Percentiles rank a stretch among this genome's conserved stretches.
phyloP scores from a whole-genome alignment of 352 stramenopile genomes.

The Pythium myriotylum region DNA sequence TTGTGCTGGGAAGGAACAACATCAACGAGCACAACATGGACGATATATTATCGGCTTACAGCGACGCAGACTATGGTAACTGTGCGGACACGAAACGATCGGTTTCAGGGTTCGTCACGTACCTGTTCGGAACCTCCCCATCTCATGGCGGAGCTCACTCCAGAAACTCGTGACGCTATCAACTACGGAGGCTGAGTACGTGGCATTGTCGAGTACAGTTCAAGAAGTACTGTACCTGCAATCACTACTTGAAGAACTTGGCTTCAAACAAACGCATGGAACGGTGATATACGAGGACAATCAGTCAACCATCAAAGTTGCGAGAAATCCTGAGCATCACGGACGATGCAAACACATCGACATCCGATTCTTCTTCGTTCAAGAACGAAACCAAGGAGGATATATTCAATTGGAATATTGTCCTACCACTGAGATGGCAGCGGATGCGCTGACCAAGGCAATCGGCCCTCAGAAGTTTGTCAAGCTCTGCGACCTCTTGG shows the following conservation, averaged over 20 bases:
- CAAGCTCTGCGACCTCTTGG: not conserved
- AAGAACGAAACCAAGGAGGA: not conserved
- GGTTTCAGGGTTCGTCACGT: constrained; percentile 12
- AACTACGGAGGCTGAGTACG: constrained; percentile 12
- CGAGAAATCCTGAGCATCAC: constrained; percentile 13
- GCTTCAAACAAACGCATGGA: not conserved
- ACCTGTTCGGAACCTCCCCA: constrained; percentile 4
- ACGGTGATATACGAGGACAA: constrained; percentile 14
- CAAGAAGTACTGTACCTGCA: constrained; percentile 17
- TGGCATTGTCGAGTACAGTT: not conserved
- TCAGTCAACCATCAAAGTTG: constrained; percentile 1
- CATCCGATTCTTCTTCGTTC: constrained; percentile 16
- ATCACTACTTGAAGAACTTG: not conserved
- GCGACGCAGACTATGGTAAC: constrained; percentile 4
- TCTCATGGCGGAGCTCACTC: constrained; percentile 11
- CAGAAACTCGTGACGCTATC: constrained; percentile 14
- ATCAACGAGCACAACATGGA: not conserved
- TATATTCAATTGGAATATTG: constrained; percentile 9
- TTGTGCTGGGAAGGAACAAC: not conserved
- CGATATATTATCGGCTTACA: constrained; percentile 4
- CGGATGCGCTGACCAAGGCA: constrained; percentile 15
- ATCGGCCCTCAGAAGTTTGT: not conserved
- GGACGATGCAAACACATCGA: constrained; percentile 17
- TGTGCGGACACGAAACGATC: constrained; percentile 5
- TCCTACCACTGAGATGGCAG: constrained; percentile 7